These are phyloP conservation scores for Saturnispora besseyi DNA, from an alignment of 805 yeast species.

Conservation along the genomic window DNA sequence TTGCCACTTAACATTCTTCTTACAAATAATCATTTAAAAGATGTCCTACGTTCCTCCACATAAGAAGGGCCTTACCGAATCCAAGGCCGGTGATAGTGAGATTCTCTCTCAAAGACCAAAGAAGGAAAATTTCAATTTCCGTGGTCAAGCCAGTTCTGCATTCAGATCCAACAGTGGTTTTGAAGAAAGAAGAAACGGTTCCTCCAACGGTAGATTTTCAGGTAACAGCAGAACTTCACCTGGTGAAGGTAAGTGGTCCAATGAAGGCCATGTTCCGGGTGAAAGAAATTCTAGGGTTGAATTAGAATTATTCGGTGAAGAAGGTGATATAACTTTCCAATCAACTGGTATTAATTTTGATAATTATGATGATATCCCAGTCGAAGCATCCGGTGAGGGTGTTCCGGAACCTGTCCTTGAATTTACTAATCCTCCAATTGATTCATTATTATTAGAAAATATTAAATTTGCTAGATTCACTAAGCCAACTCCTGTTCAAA, in stretches of 20 bases:
- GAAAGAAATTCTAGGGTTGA: conserved; percentile 62
- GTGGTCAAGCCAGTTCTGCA: conserved; percentile 20
- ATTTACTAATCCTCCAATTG: conserved; percentile 90
- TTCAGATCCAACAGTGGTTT: conserved; percentile 24
- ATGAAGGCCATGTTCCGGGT: conserved; percentile 85
- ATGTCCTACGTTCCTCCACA: conserved; percentile 44
- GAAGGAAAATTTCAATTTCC: conserved; percentile 26
- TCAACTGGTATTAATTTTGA: conserved; percentile 98
- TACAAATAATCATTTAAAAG: conserved; percentile 1
- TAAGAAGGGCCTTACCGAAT: conserved; percentile 27
- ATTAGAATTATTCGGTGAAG: conserved; percentile 72
- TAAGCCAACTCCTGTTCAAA: conserved; percentile 94
- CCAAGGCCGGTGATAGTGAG: conserved; percentile 4
- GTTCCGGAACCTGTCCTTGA: conserved; percentile 89
- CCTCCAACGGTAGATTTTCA: conserved; percentile 27
- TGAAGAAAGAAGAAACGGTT: conserved; percentile 21
- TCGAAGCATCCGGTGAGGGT: conserved; percentile 90
- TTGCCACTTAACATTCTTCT: conserved; percentile 1
- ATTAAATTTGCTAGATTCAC: conserved; percentile 82
- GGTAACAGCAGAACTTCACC: conserved; percentile 30
- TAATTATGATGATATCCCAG: conserved; percentile 97
- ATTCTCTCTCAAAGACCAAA: conserved; percentile 4
- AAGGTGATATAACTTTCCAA: conserved; percentile 67
- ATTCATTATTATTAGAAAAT: conserved; percentile 75
- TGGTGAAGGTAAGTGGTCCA: conserved; percentile 74